Base-by-base conservation (phyloP, 352 stramenopile genomes). In the Globisporangium uncinulatum region DNA sequence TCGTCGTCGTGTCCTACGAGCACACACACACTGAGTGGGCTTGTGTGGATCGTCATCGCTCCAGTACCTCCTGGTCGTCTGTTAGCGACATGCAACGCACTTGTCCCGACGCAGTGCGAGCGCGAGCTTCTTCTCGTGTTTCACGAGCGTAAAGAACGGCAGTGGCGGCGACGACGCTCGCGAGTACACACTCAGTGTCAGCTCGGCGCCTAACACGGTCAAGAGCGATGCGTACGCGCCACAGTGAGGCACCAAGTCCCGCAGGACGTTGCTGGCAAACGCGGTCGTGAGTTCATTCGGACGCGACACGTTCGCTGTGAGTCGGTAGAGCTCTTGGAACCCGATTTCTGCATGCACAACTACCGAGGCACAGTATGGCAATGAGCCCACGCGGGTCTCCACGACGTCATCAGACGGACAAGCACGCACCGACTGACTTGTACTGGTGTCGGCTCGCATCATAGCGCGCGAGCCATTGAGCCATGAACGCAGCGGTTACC, bases 61-160 rank as follows among this genome's bases (percentile, higher is more conserved):
- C 24, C 24, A 29, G 24, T 1, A 29, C 24, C 24, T 29, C 24
- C 24, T 29, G 4, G 24, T 29, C n/a, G 24, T 4, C 24, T 4
- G 4, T 4, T 4, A 29, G 24, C 24, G 24, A 29, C 24, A 1
- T 29, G 9, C 0, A 7, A 73, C 67, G 55, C 59, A 85, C 73
- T 74, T 71, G 34, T 89, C 69, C 19, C 69, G 71, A 32, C 62
- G 72, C 8, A 86, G 70, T 3, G 65, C 73, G n/a, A 72, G 45
- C 31, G 87, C 65, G 9, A 87, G 60, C 8, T 67, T 70, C 24
- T 81, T 81, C 36, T 89, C 74, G 54, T 83, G 69, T 48, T 89
- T 86, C 3, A 83, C 76, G 13, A 83, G 65, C 14, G 79, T 70
- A 60, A 88, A 91, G 56, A 88, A 91, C 29, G 79, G 69, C 5